Base-by-base conservation (phyloP, 164 flowering plant genomes). In the Protea cynaroides region DNA sequence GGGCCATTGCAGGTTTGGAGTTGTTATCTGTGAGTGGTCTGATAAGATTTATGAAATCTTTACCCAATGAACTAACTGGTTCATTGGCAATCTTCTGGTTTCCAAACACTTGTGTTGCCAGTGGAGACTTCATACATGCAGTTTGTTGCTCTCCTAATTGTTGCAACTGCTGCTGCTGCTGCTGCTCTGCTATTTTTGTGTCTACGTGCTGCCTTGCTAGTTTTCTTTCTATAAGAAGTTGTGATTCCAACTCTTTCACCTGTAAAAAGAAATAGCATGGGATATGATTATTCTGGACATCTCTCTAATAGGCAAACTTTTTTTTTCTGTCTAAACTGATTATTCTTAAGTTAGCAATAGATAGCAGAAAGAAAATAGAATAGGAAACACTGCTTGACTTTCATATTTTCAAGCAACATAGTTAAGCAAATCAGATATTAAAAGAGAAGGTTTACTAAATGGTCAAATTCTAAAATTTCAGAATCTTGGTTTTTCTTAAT, bases 231-330 rank as follows among this genome's bases (percentile, higher is more conserved):
- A 88, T 68, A 55, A 88, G 61, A 43, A 94, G 88, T 60, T 89
- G 99, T 18, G 89, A 70, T 74, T 94, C 99, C 61, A 94, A 57
- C 77, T 94, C 99, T 72, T 86, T 94, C 38, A 91, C 78, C 99
- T 94, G 81, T 76, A 81, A 63, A 66, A 40, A 37, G 44, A 50
- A 66, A 9, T 5, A 10, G 25, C n/a, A 40, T n/a, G 34, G 34
- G 34, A 29, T 29, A 29, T 29, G 34, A 29, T 29, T 29, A 29
- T 29, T 29, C 34, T 29, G 34, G 34, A 29, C 34, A 29, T 29
- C 34, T 29, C 34, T 5, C 34, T 29, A 29, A 29, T 5, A 29
- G 5, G 5, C 34, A 29, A 29, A 29, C 34, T 29, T 29, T 29
- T 29, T 5, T 29, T 2, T 5, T 2, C 5, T 29, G 2, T 29